phyloP scores from a whole-genome alignment of 495 filamentous ascomycete species.

The Cudoniella acicularis region DNA sequence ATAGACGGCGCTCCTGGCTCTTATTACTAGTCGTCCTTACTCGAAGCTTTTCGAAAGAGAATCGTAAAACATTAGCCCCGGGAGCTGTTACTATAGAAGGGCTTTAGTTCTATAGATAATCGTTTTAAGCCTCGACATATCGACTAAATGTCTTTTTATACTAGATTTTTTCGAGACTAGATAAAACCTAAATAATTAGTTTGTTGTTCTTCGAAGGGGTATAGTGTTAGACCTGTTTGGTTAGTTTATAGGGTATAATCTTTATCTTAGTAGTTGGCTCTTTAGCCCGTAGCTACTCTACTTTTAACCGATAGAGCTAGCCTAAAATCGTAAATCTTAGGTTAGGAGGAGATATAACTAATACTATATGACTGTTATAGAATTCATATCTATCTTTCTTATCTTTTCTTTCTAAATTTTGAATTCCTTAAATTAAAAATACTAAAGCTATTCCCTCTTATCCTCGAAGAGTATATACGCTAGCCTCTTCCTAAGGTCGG shows the following conservation, averaged over 20 bases:
- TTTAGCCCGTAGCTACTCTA: not conserved
- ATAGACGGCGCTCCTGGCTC: not conserved
- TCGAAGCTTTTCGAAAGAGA: not conserved
- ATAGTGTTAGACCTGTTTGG: not conserved
- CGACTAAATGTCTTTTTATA: not conserved
- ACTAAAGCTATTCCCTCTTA: not conserved
- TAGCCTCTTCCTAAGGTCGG: not conserved
- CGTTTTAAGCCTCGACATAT: not conserved
- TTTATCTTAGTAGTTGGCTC: not conserved
- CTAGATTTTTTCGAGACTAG: not conserved
- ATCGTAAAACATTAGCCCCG: not conserved
- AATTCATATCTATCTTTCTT: not conserved
- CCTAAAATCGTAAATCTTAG: not conserved
- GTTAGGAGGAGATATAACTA: not conserved
- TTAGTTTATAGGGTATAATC: not conserved
- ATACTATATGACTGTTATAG: not conserved
- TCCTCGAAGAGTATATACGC: not conserved
- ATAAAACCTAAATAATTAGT: not conserved
- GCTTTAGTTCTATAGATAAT: not conserved
- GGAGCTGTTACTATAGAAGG: not conserved
- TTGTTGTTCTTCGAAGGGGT: not conserved
- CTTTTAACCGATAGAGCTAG: not conserved
- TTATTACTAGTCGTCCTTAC: not conserved
- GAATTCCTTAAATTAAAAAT: not conserved
- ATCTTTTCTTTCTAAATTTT: not conserved